phyloP scores from a whole-genome alignment of 495 filamentous ascomycete species.

The Cercophora sp. region DNA sequence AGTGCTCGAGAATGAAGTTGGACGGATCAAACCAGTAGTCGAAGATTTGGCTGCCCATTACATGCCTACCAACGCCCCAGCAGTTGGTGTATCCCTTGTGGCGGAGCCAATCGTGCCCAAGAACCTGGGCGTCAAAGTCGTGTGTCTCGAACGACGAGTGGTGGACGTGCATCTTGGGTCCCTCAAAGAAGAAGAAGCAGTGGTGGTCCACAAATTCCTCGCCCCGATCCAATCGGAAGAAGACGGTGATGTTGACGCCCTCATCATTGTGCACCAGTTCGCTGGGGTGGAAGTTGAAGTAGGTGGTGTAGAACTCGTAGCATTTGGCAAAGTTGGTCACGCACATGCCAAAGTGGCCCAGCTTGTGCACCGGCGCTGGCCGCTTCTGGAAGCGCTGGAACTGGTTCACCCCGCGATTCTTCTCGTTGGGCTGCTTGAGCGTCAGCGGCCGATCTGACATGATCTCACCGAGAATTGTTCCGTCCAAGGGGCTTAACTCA shows the following conservation, averaged over 20 bases:
- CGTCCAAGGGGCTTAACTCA: too few species aligned
- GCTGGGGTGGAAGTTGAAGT: constrained; percentile 64
- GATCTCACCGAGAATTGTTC: too few species aligned
- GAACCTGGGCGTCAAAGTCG: constrained; percentile 69
- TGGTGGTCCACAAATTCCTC: constrained; percentile 64
- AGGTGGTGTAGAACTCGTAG: constrained; percentile 58
- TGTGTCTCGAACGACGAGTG: constrained; percentile 72
- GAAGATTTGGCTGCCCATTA: constrained; percentile 61
- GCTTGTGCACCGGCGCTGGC: constrained; percentile 68
- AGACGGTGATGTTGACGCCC: constrained; percentile 53
- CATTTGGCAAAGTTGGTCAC: constrained; percentile 55
- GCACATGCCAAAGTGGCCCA: constrained; percentile 68
- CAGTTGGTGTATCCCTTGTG: constrained; percentile 60
- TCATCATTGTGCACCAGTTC: constrained; percentile 49
- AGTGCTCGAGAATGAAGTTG: constrained; percentile 61
- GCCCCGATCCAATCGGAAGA: constrained; percentile 64
- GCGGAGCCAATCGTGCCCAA: constrained; percentile 69
- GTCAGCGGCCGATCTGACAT: too few species aligned
- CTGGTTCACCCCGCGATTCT: constrained; percentile 44
- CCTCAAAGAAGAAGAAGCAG: constrained; percentile 61
- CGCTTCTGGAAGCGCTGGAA: constrained; percentile 56
- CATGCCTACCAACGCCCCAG: constrained; percentile 71
- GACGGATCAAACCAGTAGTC: constrained; percentile 71
- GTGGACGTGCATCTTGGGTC: constrained; percentile 57
- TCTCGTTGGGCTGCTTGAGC: constrained; percentile 42